Evolutionary conservation across 2,329 filamentous ascomycete genomes (phyloP), one percentile per base, ranked within the genome.

Genomic region (Colletotrichum siamense): DNA sequence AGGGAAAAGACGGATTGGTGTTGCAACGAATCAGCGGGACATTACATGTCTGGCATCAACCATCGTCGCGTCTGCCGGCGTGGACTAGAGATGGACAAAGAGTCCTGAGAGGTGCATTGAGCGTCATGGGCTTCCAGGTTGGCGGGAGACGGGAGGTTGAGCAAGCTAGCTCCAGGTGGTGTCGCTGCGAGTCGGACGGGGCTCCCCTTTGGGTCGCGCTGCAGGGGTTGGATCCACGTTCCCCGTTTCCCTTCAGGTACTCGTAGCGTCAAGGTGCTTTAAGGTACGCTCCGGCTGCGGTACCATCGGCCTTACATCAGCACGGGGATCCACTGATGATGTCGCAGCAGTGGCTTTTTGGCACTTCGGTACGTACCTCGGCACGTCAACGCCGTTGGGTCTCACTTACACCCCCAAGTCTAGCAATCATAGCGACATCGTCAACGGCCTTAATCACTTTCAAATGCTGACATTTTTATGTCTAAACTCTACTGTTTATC

Each of bases 81-180:
- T 76, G 73, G 32, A 57, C 62, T 71, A 28, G 22, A 71, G 55
- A 67, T 73, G 76, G 73, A 76, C 68, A 66, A 77, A 39, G 59
- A 76, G 73, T 76, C 73, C 76, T 65, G 55, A 65, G n/a, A 52
- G 55, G 65, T 72, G 68, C 59, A 73, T 75, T 68, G 68, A 70
- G 73, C 73, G 73, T 77, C 73, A 77, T 77, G 73, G 76, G 73
- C 44, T 75, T 75, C 64, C 70, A 30, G 65, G 36, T 75, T 75
- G 71, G 66, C 73, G 73, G 73, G 69, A 73, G 34, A 75, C 62
- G 52, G 72, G 70, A 74, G 65, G 74, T 76, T 73, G 64, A 75
- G 73, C 63, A 64, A 76, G 74, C 64, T 74, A 76, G 70, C 74
- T 76, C 59, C 70, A 76, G 18, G 16, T 44, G 39, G 59, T 36